Base-by-base conservation (phyloP, 2,329 filamentous ascomycete species). In the Monosporascus sp. region DNA sequence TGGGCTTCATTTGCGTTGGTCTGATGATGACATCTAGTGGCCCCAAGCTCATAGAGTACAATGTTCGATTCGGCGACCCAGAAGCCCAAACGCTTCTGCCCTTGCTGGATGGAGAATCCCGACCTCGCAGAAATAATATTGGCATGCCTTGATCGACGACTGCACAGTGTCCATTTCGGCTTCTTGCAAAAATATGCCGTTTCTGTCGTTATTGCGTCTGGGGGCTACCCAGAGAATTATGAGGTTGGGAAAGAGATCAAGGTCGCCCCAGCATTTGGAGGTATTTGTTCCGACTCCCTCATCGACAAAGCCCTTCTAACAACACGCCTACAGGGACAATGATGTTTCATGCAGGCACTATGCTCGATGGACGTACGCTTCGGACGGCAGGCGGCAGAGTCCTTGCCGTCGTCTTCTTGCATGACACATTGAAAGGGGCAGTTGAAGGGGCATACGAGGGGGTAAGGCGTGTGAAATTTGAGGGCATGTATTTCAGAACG, bases 41-140 rank as follows among this genome's bases (percentile, higher is more conserved):
- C 0, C 86, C 91, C 44, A 91, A 90, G 71, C 86, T 91, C 8
- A 80, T 96, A 51, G 91, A 96, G 72, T 97, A 96, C 77, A 96
- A 96, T 64, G 91, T 96, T 49, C 85, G 92, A 53, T 95, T 95
- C 66, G 92, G 92, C 48, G 91, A 96, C 67, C 92, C 92, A 2
- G 92, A 96, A 73, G 94, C 90, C 0, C 91, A 96, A 74, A 94
- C 88, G 3, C 79, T 58, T 19, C 31, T 60, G 24, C 58, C 51
- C 14, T 43, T 60, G 11, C 24, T 44, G 8, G 31, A 17, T 11
- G 24, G 2, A 26, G 43, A 52, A 7, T 46, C 43, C 43, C 14
- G 51, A 52, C 9, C 54, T 58, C 22, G 57, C 53, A n/a, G 24
- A 51, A 40, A 22, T 51, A n/a, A 40, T 54, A 19, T 14, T 51